These are phyloP conservation scores for Fusarium nematophilum DNA, from an alignment of 2,329 filamentous ascomycete species.

Conservation along the genomic window DNA sequence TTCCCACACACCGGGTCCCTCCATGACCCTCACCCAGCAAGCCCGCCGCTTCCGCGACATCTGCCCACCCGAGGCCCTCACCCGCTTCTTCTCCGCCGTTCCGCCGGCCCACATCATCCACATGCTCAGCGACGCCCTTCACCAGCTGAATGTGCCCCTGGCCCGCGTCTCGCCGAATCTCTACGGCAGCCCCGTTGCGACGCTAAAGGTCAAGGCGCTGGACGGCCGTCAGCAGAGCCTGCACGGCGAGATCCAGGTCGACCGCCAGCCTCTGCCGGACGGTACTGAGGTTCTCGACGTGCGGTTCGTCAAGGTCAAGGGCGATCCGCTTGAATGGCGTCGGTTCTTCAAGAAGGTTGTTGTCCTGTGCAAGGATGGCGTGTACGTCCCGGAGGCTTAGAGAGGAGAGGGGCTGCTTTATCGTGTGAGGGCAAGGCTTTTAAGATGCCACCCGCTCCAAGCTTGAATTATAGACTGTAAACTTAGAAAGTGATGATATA, in stretches of 20 bases:
- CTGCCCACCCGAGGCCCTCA: conserved; percentile 85
- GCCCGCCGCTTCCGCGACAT: conserved; percentile 92
- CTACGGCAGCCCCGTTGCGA: conserved; percentile 67
- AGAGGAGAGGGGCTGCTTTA: conserved; percentile 36
- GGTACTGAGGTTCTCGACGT: conserved; percentile 79
- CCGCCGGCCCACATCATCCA: conserved; percentile 80
- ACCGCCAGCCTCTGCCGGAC: conserved; percentile 69
- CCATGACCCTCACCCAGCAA: conserved; percentile 87
- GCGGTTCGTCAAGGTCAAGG: conserved; percentile 92
- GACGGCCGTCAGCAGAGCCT: conserved; percentile 79
- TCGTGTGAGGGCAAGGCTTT: conserved; percentile 6
- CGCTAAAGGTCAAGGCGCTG: conserved; percentile 78
- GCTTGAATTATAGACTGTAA: conserved; percentile 8
- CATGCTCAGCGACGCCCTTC: conserved; percentile 82
- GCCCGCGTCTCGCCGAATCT: conserved; percentile 60
- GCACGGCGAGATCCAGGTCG: conserved; percentile 80
- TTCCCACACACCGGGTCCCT: conserved; percentile 79
- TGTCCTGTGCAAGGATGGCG: conserved; percentile 85
- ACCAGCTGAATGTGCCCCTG: conserved; percentile 85
- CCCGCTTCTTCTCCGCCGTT: conserved; percentile 90
- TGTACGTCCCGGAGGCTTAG: conserved; percentile 67
- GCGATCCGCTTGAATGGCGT: conserved; percentile 96
- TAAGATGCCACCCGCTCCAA: not conserved
- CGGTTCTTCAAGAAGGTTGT: conserved; percentile 97
- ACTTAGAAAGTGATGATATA: not conserved